Percentiles rank a stretch among this genome's conserved stretches.
Evolutionary conservation across 1,284 basidiomycete genomes (phyloP).

Genomic region (Boletus mariae): DNA sequence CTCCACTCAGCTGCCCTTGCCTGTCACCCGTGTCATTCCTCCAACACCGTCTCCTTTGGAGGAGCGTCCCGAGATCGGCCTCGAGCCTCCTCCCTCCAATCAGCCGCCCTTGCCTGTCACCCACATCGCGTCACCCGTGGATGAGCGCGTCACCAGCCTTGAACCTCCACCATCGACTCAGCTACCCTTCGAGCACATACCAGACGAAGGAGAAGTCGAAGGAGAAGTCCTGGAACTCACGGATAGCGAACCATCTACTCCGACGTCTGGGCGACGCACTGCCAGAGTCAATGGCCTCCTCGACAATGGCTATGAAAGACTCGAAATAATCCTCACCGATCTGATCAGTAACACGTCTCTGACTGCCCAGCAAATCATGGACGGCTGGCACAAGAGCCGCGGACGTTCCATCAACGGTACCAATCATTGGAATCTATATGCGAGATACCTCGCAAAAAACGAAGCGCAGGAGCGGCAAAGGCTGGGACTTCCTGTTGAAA

Average conservation of each 20-base stretch:
- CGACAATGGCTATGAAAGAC: not conserved
- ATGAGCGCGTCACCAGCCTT: too few relatives aligned
- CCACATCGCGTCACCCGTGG: too few relatives aligned
- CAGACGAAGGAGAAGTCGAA: too few relatives aligned
- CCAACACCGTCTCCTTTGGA: too few relatives aligned
- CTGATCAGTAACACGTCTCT: not conserved
- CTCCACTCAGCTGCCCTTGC: too few relatives aligned
- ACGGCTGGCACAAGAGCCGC: slow-evolving; percentile 6
- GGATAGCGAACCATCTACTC: not conserved
- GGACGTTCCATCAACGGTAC: not conserved
- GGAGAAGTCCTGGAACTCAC: too few relatives aligned
- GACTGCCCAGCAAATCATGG: slow-evolving; percentile 3
- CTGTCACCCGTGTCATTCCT: too few relatives aligned
- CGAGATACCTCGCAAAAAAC: slow-evolving; percentile 2
- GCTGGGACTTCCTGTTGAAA: not conserved
- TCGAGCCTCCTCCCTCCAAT: too few relatives aligned
- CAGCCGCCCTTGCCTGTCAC: too few relatives aligned
- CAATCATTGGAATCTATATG: slow-evolving; percentile 12
- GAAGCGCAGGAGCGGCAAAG: not conserved
- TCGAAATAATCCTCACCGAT: not conserved
- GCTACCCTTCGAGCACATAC: too few relatives aligned
- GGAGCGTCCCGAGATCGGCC: too few relatives aligned
- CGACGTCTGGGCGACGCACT: not conserved
- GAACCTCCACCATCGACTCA: too few relatives aligned
- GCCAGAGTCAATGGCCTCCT: not conserved